Base-by-base conservation (phyloP, 2,329 filamentous ascomycete species). In the Colletotrichum sojae region DNA sequence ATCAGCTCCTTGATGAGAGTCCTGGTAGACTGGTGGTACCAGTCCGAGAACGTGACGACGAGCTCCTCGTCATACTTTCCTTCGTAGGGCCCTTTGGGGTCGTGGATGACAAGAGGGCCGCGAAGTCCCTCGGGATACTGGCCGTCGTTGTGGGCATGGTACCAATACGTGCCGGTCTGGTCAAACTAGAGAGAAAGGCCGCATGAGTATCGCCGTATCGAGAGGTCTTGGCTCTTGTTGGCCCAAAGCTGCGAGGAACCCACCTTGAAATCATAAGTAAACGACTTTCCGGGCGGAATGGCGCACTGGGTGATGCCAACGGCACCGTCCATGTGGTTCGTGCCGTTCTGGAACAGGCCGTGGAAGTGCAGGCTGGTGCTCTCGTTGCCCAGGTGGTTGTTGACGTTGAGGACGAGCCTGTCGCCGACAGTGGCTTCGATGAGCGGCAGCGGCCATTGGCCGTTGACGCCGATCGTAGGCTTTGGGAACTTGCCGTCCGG, bases 381-480 rank as follows among this genome's bases (percentile, higher is more conserved):
- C 72, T 86, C 81, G 67, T 89, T 87, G 18, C 83, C 84, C 1
- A 89, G 78, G 46, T 78, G 74, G 72, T 89, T 88, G 62, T 81
- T 72, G 69, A 87, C 78, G 71, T 84, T 84, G 51, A 88, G 78
- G 12, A 85, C 76, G 45, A 88, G 71, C 16, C 78, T 80, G 69
- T 90, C 88, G 59, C 87, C 88, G 69, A 85, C 83, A 61, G 82
- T 83, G 8, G 86, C 88, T 62, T 85, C 83, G 52, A 91, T 87
- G 13, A 82, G 76, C 1, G 91, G 91, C 27, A 89, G 84, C 3
- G 91, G 90, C 88, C 90, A 91, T 76, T 87, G 76, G 13, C 84
- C 84, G 74, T 93, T 93, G 75, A 93, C 88, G 12, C 88, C 89
- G 74, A 92, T 89, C 1, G 87, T 84, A 36, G 87, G 84, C 52